Percentiles rank a stretch among this genome's conserved stretches.
Conservation (phyloP, 2,329 filamentous ascomycete species). For the Ilyonectria destructans region DNA sequence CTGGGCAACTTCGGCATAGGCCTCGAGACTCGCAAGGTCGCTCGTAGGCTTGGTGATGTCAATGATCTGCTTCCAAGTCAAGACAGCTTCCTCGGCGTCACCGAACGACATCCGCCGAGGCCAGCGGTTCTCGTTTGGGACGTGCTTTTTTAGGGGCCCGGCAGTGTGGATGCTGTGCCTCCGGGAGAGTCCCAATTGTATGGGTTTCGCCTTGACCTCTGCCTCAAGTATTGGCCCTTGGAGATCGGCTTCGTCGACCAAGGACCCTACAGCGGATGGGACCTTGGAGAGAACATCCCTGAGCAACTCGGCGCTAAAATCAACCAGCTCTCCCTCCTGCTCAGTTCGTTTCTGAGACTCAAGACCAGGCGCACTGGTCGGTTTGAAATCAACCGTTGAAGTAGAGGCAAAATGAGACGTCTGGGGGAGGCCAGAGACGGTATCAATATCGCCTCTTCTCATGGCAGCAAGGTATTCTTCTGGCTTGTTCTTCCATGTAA, state of each 20-base stretch:
- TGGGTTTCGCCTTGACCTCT: constrained; percentile 62
- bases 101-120: constrained; percentile 83
- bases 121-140: constrained; percentile 74
- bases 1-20: constrained; percentile 69
- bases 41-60: constrained; percentile 55
- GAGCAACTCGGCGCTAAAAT: constrained; percentile 60
- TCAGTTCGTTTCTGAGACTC: constrained; percentile 45
- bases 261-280: constrained; percentile 72
- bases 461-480: constrained; percentile 69
- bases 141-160: constrained; percentile 49
- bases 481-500: constrained; percentile 77
- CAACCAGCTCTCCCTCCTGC: constrained; percentile 47
- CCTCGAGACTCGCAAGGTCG: constrained; percentile 50
- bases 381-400: constrained; percentile 48
- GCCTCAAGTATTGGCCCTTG: constrained; percentile 68
- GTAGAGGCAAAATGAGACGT: constrained; percentile 47
- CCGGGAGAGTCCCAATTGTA: constrained; percentile 70
- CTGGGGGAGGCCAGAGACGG: constrained; percentile 44
- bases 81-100: constrained; percentile 81
- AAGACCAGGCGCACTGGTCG: constrained; percentile 40
- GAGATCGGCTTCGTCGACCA: constrained; percentile 73
- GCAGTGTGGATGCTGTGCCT: constrained; percentile 71
- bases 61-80: constrained; percentile 75
- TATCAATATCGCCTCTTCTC: constrained; percentile 55
- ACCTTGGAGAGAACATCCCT: constrained; percentile 61